Base-by-base conservation (phyloP, 768 basidiomycete species). In the Mycena floridula region DNA sequence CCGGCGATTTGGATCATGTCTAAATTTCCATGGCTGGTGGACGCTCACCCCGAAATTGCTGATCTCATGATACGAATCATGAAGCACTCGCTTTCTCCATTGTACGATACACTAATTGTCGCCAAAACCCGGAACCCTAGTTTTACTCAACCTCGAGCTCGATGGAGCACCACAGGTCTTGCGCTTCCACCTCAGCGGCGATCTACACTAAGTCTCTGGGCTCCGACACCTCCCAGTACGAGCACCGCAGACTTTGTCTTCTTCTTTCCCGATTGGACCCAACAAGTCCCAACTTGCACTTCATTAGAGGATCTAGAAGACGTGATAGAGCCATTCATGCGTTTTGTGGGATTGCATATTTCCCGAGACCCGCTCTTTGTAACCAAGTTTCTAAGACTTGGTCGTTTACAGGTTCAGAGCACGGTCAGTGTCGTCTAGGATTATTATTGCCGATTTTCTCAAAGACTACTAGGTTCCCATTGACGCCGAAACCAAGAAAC, bases 251-350 rank as follows among this genome's bases (percentile, higher is more conserved):
- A 85, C 41, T 95, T 90, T 54, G 77, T 89, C 5, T 96, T 89
- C 71, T 97, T 96, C 73, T 95, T 84, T 60, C 86, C 90, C 11
- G 72, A 81, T 45, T 97, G 93, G 93, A 60, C 65, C 12, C 76
- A 84, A 37, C 72, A 74, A 40, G 67, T 94, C 24, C 89, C 88
- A 4, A 53, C 81, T 24, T 85, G 85, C 57, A 63, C 68, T 6
- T 68, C 69, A 0, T 58, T 80, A 40, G 82, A 83, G 35, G 92
- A 95, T 54, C 60, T 96, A 26, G 67, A 78, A 46, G 74, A 81
- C 54, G 78, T 92, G 36, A 73, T 90, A 22, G 82, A 91, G 50
- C 87, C 90, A 13, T 66, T 93, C 30, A 72, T 96, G 69, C 72
- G 72, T 44, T 87, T 92, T 57, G 69, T 92, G 47, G 85, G 90